phyloP scores from a whole-genome alignment of 2,329 filamentous ascomycete species.

The Xylaria digitata region DNA sequence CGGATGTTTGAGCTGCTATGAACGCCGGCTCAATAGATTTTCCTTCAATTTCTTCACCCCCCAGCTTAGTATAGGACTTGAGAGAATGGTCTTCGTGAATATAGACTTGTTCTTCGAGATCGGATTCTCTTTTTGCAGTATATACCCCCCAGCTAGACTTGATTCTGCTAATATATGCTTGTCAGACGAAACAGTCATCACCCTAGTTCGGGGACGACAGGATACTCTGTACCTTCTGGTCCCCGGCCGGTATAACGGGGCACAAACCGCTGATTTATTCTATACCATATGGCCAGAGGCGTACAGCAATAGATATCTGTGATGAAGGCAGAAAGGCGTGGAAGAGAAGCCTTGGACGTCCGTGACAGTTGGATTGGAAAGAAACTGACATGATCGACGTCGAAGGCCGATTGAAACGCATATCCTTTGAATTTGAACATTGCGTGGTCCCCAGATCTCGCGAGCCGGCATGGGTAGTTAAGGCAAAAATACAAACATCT shows the following conservation, averaged over 20 bases:
- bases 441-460: too few relatives aligned
- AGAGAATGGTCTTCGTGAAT: not conserved
- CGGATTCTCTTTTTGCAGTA: not conserved
- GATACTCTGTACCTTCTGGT: not conserved
- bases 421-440: not conserved
- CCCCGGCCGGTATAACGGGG: not conserved
- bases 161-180: too few relatives aligned
- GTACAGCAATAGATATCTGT: slow-evolving; percentile 1
- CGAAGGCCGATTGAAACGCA: not conserved
- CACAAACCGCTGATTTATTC: not conserved
- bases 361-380: not conserved
- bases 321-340: not conserved
- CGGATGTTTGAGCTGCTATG: too few relatives aligned
- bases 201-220: not conserved
- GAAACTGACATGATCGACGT: not conserved
- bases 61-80: too few relatives aligned
- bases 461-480: too few relatives aligned
- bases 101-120: not conserved
- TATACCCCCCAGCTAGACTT: not conserved
- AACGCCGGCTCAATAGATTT: too few relatives aligned
- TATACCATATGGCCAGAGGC: not conserved
- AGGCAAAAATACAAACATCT: too few relatives aligned
- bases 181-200: not conserved
- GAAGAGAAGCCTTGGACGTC: not conserved
- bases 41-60: too few relatives aligned